Conservation (phyloP, 345 rosid genomes). For the Fremontodendron californicum region DNA sequence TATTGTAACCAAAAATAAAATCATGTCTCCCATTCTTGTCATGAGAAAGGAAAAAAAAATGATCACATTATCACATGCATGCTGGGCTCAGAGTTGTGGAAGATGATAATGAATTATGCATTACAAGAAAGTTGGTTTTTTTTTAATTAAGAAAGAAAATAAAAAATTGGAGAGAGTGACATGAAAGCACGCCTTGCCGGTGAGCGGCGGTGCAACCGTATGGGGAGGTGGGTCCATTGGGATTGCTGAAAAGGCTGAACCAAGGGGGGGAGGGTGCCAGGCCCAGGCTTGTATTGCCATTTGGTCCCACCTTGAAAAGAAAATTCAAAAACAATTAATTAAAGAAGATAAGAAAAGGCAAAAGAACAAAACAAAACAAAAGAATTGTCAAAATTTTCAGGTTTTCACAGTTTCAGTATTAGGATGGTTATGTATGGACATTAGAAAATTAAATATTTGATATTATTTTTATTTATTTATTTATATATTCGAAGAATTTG, state of each 20-base stretch:
- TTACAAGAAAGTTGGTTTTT: conserved; percentile 1
- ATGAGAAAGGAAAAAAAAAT: neutral
- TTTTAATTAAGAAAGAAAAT: neutral
- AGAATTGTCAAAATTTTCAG: conserved; percentile 9
- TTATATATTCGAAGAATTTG: too few species aligned
- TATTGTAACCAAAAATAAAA: conserved; percentile 7
- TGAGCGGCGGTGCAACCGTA: conserved; percentile 57
- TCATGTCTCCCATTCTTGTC: conserved; percentile 28
- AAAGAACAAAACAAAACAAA: neutral
- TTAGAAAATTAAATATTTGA: too few species aligned
- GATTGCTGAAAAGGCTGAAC: conserved; percentile 39
- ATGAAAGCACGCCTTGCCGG: conserved; percentile 82
- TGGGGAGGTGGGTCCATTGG: conserved; percentile 66
- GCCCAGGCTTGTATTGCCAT: neutral
- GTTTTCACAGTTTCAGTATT: neutral
- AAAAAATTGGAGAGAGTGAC: conserved; percentile 31
- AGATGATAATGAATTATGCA: conserved; percentile 18
- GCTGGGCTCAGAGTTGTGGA: conserved; percentile 21
- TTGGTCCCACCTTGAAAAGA: conserved; percentile 26
- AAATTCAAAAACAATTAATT: neutral
- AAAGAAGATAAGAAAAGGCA: conserved; percentile 12
- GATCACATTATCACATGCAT: conserved; percentile 21
- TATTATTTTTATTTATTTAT: too few species aligned
- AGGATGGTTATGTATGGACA: too few species aligned
- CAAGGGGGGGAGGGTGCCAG: neutral